A percentile compares a stretch with the other conserved stretches of the same genome.
Conservation (phyloP, 257 asterid genomes). For the Penstemon davidsonii region DNA sequence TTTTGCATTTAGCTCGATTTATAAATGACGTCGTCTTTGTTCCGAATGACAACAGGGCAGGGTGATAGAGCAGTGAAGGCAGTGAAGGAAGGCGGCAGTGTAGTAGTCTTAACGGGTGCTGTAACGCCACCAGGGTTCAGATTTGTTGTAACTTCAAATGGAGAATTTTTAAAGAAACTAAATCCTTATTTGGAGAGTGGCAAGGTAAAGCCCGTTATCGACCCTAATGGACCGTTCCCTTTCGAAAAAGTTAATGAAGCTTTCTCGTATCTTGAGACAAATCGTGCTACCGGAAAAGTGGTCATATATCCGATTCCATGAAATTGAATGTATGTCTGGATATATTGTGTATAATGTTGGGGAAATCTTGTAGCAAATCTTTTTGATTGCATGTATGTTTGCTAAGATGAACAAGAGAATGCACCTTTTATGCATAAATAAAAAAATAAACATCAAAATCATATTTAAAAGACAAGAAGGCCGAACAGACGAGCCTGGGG, state of each 20-base stretch:
- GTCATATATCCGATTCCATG: constrained; percentile 80
- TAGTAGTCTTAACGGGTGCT: constrained; percentile 74
- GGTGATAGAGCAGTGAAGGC: constrained; percentile 80
- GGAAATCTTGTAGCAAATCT: too few relatives aligned
- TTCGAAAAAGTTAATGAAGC: constrained; percentile 78
- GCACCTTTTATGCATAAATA: too few relatives aligned
- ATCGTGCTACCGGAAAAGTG: constrained; percentile 77
- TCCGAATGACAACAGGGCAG: constrained; percentile 52
- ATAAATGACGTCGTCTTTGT: background rate
- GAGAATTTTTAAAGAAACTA: constrained; percentile 60
- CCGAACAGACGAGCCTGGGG: too few relatives aligned
- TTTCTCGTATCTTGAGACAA: constrained; percentile 70
- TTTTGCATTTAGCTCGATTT: too few relatives aligned
- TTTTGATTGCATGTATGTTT: background rate
- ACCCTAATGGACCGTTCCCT: constrained; percentile 77
- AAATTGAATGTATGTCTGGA: background rate
- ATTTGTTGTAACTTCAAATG: constrained; percentile 78
- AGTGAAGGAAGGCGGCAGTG: constrained; percentile 86
- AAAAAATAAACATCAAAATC: too few relatives aligned
- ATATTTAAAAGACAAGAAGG: too few relatives aligned
- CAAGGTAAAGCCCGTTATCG: constrained; percentile 66
- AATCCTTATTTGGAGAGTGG: constrained; percentile 76
- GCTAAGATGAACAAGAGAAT: background rate
- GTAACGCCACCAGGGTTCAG: constrained; percentile 83
- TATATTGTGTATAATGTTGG: too few relatives aligned